Conservation (phyloP, 1,139 yeast species). For the Pichia sp. region DNA sequence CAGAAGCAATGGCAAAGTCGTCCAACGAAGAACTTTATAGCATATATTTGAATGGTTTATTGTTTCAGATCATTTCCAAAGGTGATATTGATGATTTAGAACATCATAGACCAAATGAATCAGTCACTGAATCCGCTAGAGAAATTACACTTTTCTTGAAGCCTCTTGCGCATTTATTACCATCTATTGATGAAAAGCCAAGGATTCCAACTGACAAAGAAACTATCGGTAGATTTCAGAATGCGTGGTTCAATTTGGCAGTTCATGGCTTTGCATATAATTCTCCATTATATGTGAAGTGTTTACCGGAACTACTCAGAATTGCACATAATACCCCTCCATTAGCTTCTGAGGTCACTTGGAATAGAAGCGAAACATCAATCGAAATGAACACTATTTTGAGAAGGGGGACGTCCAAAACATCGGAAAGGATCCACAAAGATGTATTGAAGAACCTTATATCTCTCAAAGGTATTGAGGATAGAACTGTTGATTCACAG, state of each 20-base stretch:
- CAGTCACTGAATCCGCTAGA: conserved; percentile 70
- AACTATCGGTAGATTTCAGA: conserved; percentile 61
- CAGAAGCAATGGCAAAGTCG: conserved; percentile 38
- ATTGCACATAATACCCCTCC: conserved; percentile 92
- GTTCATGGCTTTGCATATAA: conserved; percentile 79
- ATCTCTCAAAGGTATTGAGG: conserved; percentile 19
- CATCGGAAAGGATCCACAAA: conserved; percentile 73
- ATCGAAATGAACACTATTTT: conserved; percentile 87
- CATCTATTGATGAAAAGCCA: conserved; percentile 47
- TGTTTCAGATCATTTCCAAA: conserved; percentile 63
- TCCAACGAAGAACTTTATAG: conserved; percentile 45
- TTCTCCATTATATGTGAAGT: conserved; percentile 50
- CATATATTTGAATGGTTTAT: conserved; percentile 59
- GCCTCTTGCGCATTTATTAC: conserved; percentile 75
- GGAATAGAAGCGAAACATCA: conserved; percentile 87
- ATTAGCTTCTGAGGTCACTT: conserved; percentile 79
- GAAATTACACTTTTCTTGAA: conserved; percentile 64
- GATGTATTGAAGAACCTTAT: conserved; percentile 37
- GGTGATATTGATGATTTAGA: conserved; percentile 81
- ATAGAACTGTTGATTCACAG: conserved; percentile 37
- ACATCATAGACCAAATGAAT: conserved; percentile 77
- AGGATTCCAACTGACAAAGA: conserved; percentile 41
- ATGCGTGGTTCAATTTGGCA: conserved; percentile 91
- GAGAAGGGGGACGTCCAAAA: conserved; percentile 83
- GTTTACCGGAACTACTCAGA: conserved; percentile 49